Conservation (phyloP, 371 early-diverging fungal genomes). For the Lichtheimia ramosa region DNA sequence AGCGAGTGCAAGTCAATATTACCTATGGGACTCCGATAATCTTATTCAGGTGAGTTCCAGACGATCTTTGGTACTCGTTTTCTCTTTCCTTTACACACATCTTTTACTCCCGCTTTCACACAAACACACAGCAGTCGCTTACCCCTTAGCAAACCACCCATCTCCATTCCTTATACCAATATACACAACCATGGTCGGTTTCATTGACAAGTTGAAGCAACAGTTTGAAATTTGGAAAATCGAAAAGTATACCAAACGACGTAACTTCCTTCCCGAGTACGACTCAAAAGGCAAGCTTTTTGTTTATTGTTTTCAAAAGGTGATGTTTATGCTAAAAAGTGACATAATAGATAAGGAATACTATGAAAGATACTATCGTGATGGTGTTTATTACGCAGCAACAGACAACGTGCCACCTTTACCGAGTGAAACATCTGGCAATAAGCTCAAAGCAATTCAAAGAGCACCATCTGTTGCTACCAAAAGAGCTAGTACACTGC, state of each 20-base stretch:
- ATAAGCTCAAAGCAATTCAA: background rate
- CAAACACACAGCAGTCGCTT: background rate
- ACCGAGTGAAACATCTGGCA: background rate
- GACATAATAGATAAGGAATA: conserved; percentile 18
- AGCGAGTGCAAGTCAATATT: no score
- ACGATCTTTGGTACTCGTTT: conserved; percentile 1
- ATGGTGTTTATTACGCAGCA: conserved; percentile 20
- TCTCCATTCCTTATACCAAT: conserved; percentile 5
- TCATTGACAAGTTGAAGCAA: conserved; percentile 60
- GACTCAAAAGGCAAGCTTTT: conserved; percentile 54
- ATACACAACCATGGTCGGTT: conserved; percentile 42
- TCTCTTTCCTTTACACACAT: conserved; percentile 7
- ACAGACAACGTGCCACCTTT: background rate
- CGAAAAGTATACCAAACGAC: conserved; percentile 64
- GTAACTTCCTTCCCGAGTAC: conserved; percentile 61
- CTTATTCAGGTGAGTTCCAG: conserved; percentile 1
- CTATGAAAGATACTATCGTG: conserved; percentile 19
- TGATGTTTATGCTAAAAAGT: background rate
- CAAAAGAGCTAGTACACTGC: conserved; percentile 7
- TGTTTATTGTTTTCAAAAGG: background rate
- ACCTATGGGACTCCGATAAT: background rate
- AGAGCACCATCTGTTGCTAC: conserved; percentile 12
- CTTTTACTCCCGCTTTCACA: conserved; percentile 4
- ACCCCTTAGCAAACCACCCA: background rate
- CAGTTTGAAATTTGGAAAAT: conserved; percentile 67